phyloP scores from a whole-genome alignment of 164 flowering plant species.

The Magnolia sinica region DNA sequence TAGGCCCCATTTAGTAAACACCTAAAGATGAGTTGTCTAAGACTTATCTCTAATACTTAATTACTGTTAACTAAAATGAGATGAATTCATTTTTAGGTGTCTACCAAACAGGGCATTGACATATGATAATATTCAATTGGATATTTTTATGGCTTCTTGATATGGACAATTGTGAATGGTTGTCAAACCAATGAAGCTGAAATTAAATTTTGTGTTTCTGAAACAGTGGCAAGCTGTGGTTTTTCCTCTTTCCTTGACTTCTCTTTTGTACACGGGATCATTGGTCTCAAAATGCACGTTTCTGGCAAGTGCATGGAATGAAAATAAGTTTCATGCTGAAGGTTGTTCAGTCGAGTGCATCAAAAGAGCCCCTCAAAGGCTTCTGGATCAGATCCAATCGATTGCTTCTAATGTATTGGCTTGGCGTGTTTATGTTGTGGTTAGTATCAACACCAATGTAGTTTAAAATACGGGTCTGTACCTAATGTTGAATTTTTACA shows the following conservation, averaged over 20 bases:
- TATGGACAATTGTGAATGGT: conserved; percentile 29
- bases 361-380: conserved; percentile 12
- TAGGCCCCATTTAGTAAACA: not conserved
- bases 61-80: too few relatives aligned
- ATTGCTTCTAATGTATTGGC: conserved; percentile 44
- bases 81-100: not conserved
- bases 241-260: conserved; percentile 72
- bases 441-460: conserved; percentile 33
- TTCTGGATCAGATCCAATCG: conserved; percentile 25
- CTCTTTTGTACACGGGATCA: conserved; percentile 78
- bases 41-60: too few relatives aligned
- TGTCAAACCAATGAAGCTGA: conserved; percentile 20
- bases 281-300: conserved; percentile 39
- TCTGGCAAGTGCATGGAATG: conserved; percentile 42
- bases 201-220: conserved; percentile 54
- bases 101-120: not conserved
- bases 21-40: too few relatives aligned
- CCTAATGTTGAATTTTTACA: not conserved
- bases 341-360: conserved; percentile 18
- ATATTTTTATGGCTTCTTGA: conserved; percentile 42
- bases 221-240: conserved; percentile 91
- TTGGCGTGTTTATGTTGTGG: conserved; percentile 91
- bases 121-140: conserved; percentile 20
- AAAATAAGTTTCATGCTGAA: conserved; percentile 20
- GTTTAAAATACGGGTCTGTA: not conserved